These are phyloP conservation scores for Phytophthora ohioensis DNA, from an alignment of 352 stramenopile species.

Conservation along the genomic window DNA sequence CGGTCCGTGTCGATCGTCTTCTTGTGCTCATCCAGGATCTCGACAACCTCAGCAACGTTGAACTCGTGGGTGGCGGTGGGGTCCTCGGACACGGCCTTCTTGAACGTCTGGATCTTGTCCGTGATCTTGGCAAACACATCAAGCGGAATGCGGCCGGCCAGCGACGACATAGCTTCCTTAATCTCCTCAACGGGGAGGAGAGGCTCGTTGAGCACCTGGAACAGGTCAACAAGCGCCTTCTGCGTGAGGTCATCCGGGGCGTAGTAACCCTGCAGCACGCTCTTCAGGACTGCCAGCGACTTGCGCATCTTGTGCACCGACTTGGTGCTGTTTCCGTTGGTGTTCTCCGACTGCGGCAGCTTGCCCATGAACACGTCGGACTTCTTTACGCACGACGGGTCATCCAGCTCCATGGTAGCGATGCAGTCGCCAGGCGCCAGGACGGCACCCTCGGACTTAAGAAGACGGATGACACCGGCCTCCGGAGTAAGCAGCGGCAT, in stretches of 20 bases:
- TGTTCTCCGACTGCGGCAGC: slow-evolving; percentile 56
- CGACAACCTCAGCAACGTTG: slow-evolving; percentile 59
- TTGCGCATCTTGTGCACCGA: slow-evolving; percentile 75
- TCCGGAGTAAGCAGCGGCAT: slow-evolving; percentile 99
- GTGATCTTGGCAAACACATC: slow-evolving; percentile 92
- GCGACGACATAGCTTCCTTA: slow-evolving; percentile 96
- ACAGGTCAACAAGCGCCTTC: slow-evolving; percentile 90
- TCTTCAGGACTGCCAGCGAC: slow-evolving; percentile 88
- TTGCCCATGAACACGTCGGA: slow-evolving; percentile 93
- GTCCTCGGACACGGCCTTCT: slow-evolving; percentile 49
- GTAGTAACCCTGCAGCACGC: slow-evolving; percentile 96
- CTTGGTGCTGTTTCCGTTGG: slow-evolving; percentile 53
- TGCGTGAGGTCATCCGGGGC: slow-evolving; percentile 86
- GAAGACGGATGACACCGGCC: slow-evolving; percentile 94
- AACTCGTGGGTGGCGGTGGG: slow-evolving; percentile 50
- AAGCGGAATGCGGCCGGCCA: slow-evolving; percentile 96
- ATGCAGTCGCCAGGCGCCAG: slow-evolving; percentile 97
- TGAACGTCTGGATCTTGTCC: slow-evolving; percentile 82
- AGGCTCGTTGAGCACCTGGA: slow-evolving; percentile 67
- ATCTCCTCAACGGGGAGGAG: slow-evolving; percentile 94
- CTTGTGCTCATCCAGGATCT: slow-evolving; percentile 77
- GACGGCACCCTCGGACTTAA: slow-evolving; percentile 96
- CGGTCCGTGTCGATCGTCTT: slow-evolving; percentile 57
- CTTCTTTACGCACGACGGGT: slow-evolving; percentile 97
- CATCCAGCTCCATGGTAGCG: slow-evolving; percentile 97